Conservation (phyloP, 495 filamentous ascomycete genomes). For the Bryoglossum gracile region DNA sequence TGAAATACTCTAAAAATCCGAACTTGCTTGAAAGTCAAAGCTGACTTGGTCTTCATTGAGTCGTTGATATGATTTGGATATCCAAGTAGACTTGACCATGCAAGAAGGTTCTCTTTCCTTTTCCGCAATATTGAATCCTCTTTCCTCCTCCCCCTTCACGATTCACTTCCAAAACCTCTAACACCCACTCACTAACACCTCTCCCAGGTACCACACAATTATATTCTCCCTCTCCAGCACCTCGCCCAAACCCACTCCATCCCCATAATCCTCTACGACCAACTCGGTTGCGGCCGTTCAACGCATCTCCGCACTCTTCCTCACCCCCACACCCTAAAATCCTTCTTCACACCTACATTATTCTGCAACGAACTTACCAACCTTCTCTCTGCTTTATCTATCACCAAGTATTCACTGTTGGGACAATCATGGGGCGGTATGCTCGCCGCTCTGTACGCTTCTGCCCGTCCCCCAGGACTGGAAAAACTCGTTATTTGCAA, state of each 20-base stretch:
- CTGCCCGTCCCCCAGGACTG: constrained; percentile 32
- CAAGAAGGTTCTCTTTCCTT: too few species aligned
- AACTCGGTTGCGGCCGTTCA: constrained; percentile 41
- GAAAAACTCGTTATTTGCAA: constrained; percentile 36
- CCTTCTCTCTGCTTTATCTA: constrained; percentile 33
- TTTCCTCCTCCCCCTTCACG: too few species aligned
- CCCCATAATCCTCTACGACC: constrained; percentile 48
- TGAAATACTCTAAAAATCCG: too few species aligned
- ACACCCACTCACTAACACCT: background rate
- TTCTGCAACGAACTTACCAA: constrained; percentile 45
- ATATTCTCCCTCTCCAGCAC: constrained; percentile 32
- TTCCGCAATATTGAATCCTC: background rate
- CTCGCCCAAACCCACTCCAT: constrained; percentile 24
- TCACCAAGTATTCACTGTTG: constrained; percentile 35
- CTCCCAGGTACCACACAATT: constrained; percentile 25
- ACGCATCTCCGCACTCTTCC: constrained; percentile 42
- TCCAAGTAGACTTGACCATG: too few species aligned
- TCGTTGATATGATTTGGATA: too few species aligned
- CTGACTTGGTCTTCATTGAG: background rate
- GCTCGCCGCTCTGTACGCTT: constrained; percentile 34
- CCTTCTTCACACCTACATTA: constrained; percentile 41
- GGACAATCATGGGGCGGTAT: constrained; percentile 48
- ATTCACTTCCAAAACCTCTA: background rate
- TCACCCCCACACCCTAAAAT: constrained; percentile 32
- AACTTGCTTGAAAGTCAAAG: background rate